These are phyloP conservation scores for Pterocarpus macrocarpus DNA, from an alignment of 306 rosid species.

Conservation along the genomic window DNA sequence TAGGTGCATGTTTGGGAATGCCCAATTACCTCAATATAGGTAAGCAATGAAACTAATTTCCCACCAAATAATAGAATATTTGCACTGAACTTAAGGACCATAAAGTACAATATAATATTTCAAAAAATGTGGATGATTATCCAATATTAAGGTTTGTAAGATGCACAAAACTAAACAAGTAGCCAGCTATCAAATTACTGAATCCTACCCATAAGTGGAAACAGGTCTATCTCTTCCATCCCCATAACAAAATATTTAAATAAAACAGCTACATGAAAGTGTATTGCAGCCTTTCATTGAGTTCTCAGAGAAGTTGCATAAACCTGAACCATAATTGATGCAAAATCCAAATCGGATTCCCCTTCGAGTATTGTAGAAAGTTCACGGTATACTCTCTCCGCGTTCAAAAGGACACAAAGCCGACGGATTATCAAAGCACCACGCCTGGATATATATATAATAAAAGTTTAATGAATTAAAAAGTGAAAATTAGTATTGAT, in stretches of 20 bases:
- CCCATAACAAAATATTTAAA: conserved; percentile 3
- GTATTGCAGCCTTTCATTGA: conserved; percentile 29
- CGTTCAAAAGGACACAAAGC: conserved; percentile 93
- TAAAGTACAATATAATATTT: not conserved
- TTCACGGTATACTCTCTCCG: conserved; percentile 93
- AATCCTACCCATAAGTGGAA: conserved; percentile 31
- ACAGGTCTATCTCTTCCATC: conserved; percentile 29
- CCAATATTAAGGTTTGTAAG: conserved; percentile 6
- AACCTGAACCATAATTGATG: conserved; percentile 97
- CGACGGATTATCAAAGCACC: conserved; percentile 97
- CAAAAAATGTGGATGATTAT: not conserved
- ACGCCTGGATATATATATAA: conserved; percentile 65
- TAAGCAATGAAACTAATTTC: conserved; percentile 9
- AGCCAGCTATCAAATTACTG: conserved; percentile 5
- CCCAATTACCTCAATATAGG: not conserved
- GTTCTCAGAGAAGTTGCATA: conserved; percentile 41
- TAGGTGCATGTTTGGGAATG: too few relatives aligned
- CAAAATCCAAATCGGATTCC: conserved; percentile 89
- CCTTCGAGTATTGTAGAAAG: conserved; percentile 87
- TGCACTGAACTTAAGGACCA: conserved; percentile 25
- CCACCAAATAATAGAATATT: conserved; percentile 2
- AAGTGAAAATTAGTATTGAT: conserved; percentile 17
- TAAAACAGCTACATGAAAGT: not conserved
- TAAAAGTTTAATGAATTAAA: conserved; percentile 23
- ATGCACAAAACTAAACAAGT: not conserved